Evolutionary conservation across 441 rosid species (phyloP), one percentile per base, ranked within the genome.

Genomic region (Croton laevigatus): DNA sequence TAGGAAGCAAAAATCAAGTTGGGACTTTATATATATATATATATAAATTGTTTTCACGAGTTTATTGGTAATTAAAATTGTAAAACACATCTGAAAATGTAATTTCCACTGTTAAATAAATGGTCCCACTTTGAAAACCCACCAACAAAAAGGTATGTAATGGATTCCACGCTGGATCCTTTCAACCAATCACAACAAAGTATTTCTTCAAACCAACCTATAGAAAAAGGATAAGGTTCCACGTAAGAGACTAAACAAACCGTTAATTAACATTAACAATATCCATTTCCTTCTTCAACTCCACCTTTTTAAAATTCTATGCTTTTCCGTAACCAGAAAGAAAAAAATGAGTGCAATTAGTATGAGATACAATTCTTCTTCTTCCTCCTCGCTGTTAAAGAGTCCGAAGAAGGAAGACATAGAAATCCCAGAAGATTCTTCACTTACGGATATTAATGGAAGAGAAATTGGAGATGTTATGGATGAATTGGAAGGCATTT

Each of bases 361-460:
- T 37, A 84, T 77, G 88, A 68, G 72, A 66, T 76, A 63, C 74
- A 42, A 66, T 71, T 79, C 14, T 49, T 49, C 53, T 49, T 13
- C n/a, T 14, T 16, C 51, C 16, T 49, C 17, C 11, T 53, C 83
- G n/a, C 75, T 74, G 54, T 62, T 82, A 42, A 83, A 63, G 76
- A 76, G 66, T 75, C 90, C 88, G 0, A 86, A 86, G 82, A 80
- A 74, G 74, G 94, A 89, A 84, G 91, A 84, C 16, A 67, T 78
- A 53, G 70, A 83, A 10, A 85, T 78, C 3, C 81, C 82, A 40
- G 78, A 8, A 40, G 78, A 8, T 48, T 19, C 12, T 5, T 8
- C 8, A 8, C 6, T 16, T 52, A 22, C 3, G 3, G 9, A 20
- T 52, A 1, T 17, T 8, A 52, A 20, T 52, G 62, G 42, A 27